These are phyloP conservation scores for Protomyces inouyei DNA, from an alignment of 1,139 yeast genomes.

Conservation along the genomic window DNA sequence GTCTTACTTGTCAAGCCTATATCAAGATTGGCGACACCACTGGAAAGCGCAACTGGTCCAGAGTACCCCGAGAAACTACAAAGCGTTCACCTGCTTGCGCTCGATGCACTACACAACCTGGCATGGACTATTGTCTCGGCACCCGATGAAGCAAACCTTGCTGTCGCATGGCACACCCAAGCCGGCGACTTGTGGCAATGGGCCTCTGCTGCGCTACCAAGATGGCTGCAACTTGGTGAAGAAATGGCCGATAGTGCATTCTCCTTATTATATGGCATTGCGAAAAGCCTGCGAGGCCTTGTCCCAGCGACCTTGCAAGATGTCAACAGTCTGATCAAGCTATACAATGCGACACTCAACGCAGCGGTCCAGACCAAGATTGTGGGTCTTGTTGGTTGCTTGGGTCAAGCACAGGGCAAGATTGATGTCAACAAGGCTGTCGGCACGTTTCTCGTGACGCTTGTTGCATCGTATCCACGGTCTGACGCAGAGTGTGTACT, in stretches of 20 bases:
- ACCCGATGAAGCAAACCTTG: not conserved
- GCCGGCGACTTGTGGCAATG: constrained; percentile 34
- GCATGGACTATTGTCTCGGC: constrained; percentile 38
- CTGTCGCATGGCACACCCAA: constrained; percentile 8
- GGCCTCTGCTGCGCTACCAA: not conserved
- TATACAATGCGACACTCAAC: constrained; percentile 27
- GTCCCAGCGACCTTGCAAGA: constrained; percentile 41
- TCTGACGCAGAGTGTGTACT: constrained; percentile 45
- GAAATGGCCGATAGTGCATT: constrained; percentile 35
- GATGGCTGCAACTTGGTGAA: constrained; percentile 2
- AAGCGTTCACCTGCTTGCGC: constrained; percentile 44
- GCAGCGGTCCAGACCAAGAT: constrained; percentile 36
- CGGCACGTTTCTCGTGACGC: constrained; percentile 47
- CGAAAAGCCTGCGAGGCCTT: constrained; percentile 37
- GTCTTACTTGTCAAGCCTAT: not conserved
- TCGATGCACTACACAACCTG: constrained; percentile 63
- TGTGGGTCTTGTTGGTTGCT: constrained; percentile 52
- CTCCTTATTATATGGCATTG: constrained; percentile 59
- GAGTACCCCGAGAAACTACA: constrained; percentile 5
- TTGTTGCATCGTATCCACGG: constrained; percentile 35
- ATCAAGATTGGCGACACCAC: not conserved
- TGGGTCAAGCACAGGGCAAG: constrained; percentile 51
- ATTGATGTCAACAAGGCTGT: constrained; percentile 47
- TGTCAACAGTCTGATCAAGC: constrained; percentile 28
- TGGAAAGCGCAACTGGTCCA: not conserved